Evolutionary conservation across 1,139 yeast species (phyloP), one percentile per base, ranked within the genome.

Genomic region (Debaryomyces subglobosus): DNA sequence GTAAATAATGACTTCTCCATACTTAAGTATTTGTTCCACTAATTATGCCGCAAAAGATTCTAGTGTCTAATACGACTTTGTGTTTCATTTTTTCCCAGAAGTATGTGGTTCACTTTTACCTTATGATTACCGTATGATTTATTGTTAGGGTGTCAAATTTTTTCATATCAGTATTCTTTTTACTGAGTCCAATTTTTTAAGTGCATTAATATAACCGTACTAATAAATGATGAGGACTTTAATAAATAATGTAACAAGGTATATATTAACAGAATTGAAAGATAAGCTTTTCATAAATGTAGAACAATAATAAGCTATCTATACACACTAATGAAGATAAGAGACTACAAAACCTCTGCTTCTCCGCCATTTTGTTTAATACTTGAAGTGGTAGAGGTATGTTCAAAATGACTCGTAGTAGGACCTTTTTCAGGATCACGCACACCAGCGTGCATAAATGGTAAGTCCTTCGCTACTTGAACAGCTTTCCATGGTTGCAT

Each of bases 401-500:
- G 51, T 27, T 58, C 57, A 24, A 47, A 50, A 43, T 50, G 51
- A 15, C 49, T 53, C 15, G 51, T 42, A 42, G 61, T 63, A 20
- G 36, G 21, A 2, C 35, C 36, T 10, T 40, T 40, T 32, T 40
- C 43, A 5, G 25, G 27, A 21, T 40, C 43, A 15, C 27, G 32
- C 7, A 30, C 33, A 40, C 43, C 43, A 18, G 43, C 43, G 48
- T 67, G 65, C 50, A 63, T 60, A 30, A 54, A 60, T 8, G 76
- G 77, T 55, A 67, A 60, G 13, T 58, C 61, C 27, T 56, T 58
- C 1, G 76, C 79, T 49, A 75, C 71, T 20, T 60, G 57, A 16
- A 72, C 77, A 15, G 64, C 70, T 53, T 68, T 59, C 77, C 77
- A 72, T 3, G 77, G 77, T 48, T 64, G 56, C 49, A 52, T 53